Conservation (phyloP, 179 eudicot genomes). For the Heliamphora pulchella region DNA sequence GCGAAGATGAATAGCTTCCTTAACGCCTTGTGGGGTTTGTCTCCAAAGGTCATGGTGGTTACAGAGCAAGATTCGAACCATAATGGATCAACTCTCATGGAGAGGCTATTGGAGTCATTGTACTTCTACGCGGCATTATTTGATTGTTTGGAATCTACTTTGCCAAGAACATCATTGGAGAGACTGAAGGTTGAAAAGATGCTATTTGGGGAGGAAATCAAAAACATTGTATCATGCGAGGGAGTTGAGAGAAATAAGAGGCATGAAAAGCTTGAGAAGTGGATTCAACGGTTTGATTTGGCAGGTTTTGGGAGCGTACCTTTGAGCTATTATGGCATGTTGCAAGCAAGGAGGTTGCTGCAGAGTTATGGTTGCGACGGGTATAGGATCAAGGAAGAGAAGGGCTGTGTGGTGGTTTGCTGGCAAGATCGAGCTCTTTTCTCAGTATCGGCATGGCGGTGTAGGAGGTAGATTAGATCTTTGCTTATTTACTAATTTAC, state of each 20-base stretch:
- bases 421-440: conserved; percentile 77
- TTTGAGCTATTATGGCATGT: conserved; percentile 54
- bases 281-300: conserved; percentile 67
- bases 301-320: conserved; percentile 57
- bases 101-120: conserved; percentile 55
- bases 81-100: conserved; percentile 45
- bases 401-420: conserved; percentile 52
- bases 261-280: conserved; percentile 78
- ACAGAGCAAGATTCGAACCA: conserved; percentile 84
- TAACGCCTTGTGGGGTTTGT: conserved; percentile 47
- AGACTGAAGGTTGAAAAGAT: conserved; percentile 69
- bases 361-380: conserved; percentile 54
- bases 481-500: background rate
- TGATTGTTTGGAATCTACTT: conserved; percentile 62
- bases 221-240: conserved; percentile 76
- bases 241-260: conserved; percentile 66
- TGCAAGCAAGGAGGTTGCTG: conserved; percentile 56
- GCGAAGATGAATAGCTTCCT: conserved; percentile 49
- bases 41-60: conserved; percentile 75
- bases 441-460: conserved; percentile 72
- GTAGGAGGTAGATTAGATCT: conserved; percentile 36
- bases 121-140: conserved; percentile 75
- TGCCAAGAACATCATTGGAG: conserved; percentile 46
- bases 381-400: conserved; percentile 53
- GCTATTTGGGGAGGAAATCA: conserved; percentile 75